Percentiles rank a stretch among this genome's conserved stretches.
Evolutionary conservation across 495 filamentous ascomycete species (phyloP).

Genomic region (Patellaria atrata): DNA sequence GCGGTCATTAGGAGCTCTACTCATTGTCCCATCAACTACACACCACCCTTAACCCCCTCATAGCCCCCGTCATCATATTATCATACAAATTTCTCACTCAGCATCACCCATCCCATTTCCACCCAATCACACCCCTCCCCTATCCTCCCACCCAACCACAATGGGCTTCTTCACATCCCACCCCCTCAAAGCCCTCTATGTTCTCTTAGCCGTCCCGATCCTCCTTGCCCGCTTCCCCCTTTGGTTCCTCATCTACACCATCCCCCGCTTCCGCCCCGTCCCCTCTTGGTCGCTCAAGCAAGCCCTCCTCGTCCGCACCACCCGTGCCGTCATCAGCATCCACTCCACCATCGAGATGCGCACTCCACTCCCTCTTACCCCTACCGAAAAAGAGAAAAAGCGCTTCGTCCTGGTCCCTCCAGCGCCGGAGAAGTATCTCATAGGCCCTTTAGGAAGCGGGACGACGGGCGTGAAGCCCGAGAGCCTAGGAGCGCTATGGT

Average conservation of each 20-base stretch:
- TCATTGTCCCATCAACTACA: no score
- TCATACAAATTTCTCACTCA: no score
- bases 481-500: conserved; percentile 28
- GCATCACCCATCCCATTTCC: no score
- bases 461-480: conserved; percentile 22
- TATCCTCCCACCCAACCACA: background rate
- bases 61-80: no score
- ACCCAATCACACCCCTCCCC: no score
- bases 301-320: conserved; percentile 20
- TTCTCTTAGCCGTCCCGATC: conserved; percentile 18
- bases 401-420: conserved; percentile 23
- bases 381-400: conserved; percentile 23
- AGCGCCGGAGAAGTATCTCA: conserved; percentile 13
- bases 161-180: conserved; percentile 20
- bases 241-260: conserved; percentile 21
- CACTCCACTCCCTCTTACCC: conserved; percentile 18
- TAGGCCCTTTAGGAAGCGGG: conserved; percentile 15
- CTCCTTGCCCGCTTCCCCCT: conserved; percentile 22
- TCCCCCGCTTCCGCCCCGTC: conserved; percentile 19
- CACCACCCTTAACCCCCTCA: no score
- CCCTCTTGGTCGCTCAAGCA: conserved; percentile 23
- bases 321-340: conserved; percentile 18
- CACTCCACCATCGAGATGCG: conserved; percentile 14
- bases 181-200: conserved; percentile 27
- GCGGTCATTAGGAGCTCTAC: no score